Percentiles rank a stretch among this genome's conserved stretches.
phyloP scores from a whole-genome alignment of 345 rosid genomes.

The Draba incana region DNA sequence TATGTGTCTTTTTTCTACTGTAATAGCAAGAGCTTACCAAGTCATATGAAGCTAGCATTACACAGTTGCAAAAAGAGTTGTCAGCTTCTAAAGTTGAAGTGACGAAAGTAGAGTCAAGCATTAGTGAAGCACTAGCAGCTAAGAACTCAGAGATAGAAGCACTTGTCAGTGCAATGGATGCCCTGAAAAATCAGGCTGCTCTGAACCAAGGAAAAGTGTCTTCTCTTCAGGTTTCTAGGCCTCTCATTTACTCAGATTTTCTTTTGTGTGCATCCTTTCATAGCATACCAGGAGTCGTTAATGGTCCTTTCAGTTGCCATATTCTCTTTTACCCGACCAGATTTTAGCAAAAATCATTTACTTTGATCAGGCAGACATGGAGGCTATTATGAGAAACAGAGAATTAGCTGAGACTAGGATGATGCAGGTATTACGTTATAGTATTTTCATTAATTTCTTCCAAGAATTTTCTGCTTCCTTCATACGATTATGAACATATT shows the following conservation, averaged over 20 bases:
- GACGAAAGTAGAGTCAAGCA: conserved; percentile 77
- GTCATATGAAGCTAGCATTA: conserved; percentile 84
- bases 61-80: conserved; percentile 81
- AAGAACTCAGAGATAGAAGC: conserved; percentile 93
- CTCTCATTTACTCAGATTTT: conserved; percentile 17
- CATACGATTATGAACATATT: conserved; percentile 14
- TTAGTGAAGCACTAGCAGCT: conserved; percentile 88
- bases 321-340: not conserved
- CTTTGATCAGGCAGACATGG: conserved; percentile 78
- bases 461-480: not conserved
- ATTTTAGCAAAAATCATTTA: conserved; percentile 20
- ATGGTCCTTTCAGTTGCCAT: conserved; percentile 18
- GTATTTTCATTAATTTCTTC: conserved; percentile 21
- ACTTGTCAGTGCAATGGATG: conserved; percentile 72
- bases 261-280: conserved; percentile 4
- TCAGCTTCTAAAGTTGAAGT: conserved; percentile 76
- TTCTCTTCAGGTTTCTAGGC: conserved; percentile 76
- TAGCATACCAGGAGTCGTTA: conserved; percentile 3
- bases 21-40: conserved; percentile 91
- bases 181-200: conserved; percentile 85
- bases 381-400: conserved; percentile 94
- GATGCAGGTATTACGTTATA: conserved; percentile 78
- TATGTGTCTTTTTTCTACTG: conserved; percentile 34
- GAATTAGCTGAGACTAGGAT: conserved; percentile 97
- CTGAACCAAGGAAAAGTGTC: conserved; percentile 85